A percentile compares a stretch with the other conserved stretches of the same genome.
Evolutionary conservation across 75 land plant species (phyloP).

Genomic region (Picea sitchensis): DNA sequence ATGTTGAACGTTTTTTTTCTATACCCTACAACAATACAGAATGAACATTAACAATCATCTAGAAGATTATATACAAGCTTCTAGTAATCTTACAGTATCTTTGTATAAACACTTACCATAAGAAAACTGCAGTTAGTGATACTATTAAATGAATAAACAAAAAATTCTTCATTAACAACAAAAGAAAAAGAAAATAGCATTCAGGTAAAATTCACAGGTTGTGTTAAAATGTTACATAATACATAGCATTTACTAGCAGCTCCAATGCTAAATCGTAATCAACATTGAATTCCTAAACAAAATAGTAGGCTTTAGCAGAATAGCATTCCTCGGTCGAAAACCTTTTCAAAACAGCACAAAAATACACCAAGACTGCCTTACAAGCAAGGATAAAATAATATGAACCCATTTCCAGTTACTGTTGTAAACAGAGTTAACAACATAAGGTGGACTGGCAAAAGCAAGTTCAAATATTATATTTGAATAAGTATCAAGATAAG

Average conservation of each 20-base stretch:
- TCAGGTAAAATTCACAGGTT: background rate
- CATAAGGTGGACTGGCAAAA: background rate
- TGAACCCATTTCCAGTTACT: background rate
- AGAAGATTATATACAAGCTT: background rate
- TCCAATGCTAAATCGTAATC: background rate
- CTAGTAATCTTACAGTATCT: background rate
- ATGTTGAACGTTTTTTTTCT: conserved; percentile 91
- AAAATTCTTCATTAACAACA: no score
- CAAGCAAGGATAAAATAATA: background rate
- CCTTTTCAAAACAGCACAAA: background rate
- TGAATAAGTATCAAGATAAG: no score
- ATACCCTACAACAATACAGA: conserved; percentile 60
- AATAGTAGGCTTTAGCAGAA: background rate
- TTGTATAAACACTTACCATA: background rate
- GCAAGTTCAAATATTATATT: background rate
- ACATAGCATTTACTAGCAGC: background rate
- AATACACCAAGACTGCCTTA: background rate
- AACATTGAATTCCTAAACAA: background rate
- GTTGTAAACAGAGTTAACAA: background rate
- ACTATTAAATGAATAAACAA: no score
- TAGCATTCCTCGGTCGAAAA: background rate
- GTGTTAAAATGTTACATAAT: background rate
- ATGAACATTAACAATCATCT: background rate
- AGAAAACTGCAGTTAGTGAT: background rate
- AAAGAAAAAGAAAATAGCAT: no score